phyloP scores from a whole-genome alignment of 2,329 filamentous ascomycete genomes.

The Chaetomiaceae sp. region DNA sequence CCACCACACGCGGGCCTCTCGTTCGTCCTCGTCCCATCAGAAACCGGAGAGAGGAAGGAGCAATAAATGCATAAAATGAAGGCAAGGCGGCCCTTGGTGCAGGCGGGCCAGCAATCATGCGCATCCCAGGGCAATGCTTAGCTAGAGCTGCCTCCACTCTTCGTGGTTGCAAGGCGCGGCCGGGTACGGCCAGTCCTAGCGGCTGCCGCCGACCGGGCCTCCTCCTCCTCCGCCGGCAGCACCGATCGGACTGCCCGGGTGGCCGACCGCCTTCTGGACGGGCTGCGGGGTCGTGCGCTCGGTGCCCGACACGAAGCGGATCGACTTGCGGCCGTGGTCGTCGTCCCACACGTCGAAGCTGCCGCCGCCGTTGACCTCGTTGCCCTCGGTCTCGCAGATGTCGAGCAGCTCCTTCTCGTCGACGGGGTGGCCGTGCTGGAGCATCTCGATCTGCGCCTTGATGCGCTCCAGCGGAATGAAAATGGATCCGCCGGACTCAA shows the following conservation, averaged over 20 bases:
- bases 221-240: background rate
- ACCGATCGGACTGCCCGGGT: slow-evolving; percentile 57
- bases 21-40: too few relatives aligned
- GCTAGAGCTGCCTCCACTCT: background rate
- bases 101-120: background rate
- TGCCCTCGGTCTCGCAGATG: slow-evolving; percentile 88
- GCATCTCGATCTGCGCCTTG: slow-evolving; percentile 57
- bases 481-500: slow-evolving; percentile 42
- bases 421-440: slow-evolving; percentile 44
- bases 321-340: slow-evolving; percentile 34
- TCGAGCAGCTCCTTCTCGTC: slow-evolving; percentile 65
- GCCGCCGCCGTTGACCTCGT: slow-evolving; percentile 80
- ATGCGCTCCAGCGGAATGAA: slow-evolving; percentile 65
- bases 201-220: background rate
- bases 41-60: too few relatives aligned
- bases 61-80: background rate
- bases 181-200: slow-evolving; percentile 9
- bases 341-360: slow-evolving; percentile 65
- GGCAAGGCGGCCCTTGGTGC: background rate
- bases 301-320: slow-evolving; percentile 51
- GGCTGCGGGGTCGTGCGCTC: slow-evolving; percentile 36
- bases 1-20: too few relatives aligned
- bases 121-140: background rate
- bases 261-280: slow-evolving; percentile 43
- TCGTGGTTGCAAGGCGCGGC: background rate